phyloP scores from a whole-genome alignment of 2,329 filamentous ascomycete species.

The Salinomyces thailandicus region DNA sequence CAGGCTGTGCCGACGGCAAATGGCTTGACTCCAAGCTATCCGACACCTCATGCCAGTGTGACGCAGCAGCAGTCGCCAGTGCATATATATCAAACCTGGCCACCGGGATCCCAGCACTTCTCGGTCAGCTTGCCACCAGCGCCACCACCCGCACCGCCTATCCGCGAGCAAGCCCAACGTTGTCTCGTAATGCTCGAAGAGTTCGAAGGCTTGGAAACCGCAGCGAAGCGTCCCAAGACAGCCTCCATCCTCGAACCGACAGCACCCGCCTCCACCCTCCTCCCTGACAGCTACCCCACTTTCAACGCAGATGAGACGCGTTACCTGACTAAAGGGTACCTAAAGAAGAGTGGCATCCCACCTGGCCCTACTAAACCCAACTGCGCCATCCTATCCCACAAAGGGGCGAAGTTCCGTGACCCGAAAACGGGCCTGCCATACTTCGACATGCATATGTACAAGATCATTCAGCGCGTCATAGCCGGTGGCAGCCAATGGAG shows the following conservation, averaged over 20 bases:
- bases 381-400: slow-evolving; percentile 61
- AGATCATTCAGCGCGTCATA: slow-evolving; percentile 64
- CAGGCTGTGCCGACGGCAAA: not conserved
- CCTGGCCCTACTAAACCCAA: slow-evolving; percentile 30
- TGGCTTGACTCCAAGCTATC: not conserved
- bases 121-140: slow-evolving; percentile 2
- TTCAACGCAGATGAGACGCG: slow-evolving; percentile 42
- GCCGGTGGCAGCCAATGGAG: slow-evolving; percentile 76
- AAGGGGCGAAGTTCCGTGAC: slow-evolving; percentile 73
- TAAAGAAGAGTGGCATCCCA: slow-evolving; percentile 27
- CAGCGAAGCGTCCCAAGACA: slow-evolving; percentile 14
- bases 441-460: slow-evolving; percentile 67
- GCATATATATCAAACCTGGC: slow-evolving; percentile 11
- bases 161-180: slow-evolving; percentile 26
- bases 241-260: slow-evolving; percentile 38
- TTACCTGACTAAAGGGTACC: slow-evolving; percentile 43
- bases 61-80: slow-evolving; percentile 5
- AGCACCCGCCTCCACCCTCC: slow-evolving; percentile 49
- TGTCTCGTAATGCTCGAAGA: slow-evolving; percentile 25
- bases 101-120: slow-evolving; percentile 11
- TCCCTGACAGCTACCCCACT: slow-evolving; percentile 34
- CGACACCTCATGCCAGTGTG: not conserved
- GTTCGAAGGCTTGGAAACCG: slow-evolving; percentile 24
- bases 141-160: slow-evolving; percentile 10
- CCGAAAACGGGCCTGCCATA: slow-evolving; percentile 76